Evolutionary conservation across 2,329 filamentous ascomycete genomes (phyloP), one percentile per base, ranked within the genome.

Genomic region (Talaromyces verruculosus): DNA sequence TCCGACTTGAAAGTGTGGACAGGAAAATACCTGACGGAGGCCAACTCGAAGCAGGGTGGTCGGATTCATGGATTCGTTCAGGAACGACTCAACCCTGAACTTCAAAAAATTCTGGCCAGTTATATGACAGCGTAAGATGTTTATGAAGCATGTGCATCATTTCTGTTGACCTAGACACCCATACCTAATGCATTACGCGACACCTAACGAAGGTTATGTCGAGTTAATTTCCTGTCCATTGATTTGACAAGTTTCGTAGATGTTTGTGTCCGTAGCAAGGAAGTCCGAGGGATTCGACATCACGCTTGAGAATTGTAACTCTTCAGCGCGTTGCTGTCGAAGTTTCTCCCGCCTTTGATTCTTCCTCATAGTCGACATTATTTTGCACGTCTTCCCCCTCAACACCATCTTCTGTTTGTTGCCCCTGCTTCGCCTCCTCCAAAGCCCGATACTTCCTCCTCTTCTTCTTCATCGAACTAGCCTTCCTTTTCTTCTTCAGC

Each of bases 1-100:
- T 89, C 93, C 64, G 91, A 93, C 67, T 82, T 92, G 63, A 90
- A 90, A 76, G 78, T 75, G 10, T 99, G 94, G 94, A 93, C 97
- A n/a, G 84, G 90, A 65, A 81, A 85, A 69, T 93, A 92, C 75
- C 81, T 97, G 74, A 89, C 89, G 74, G 87, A 89, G 41, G 92
- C 92, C 6, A 92, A 97, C 77, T 81, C 83, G 73, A 87, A 89
- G 72, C 88, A 92, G 71, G 83, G 83, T 57, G 92, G 93, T 1
- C 85, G 86, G 19, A 85, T 97, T 69, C 87, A 85, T 33, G 82
- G 81, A 65, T 94, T 91, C 74, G 90, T 93, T 63, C 82, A 87
- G 69, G 86, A 91, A 77, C 87, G 92, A 71, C 80, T 97, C 67
- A 82, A 84, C 55, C 82, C 84, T 1, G 87, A 92, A 73, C 85